Evolutionary conservation across 2,329 filamentous ascomycete genomes (phyloP).

Genomic region (Paecilomyces niveus): DNA sequence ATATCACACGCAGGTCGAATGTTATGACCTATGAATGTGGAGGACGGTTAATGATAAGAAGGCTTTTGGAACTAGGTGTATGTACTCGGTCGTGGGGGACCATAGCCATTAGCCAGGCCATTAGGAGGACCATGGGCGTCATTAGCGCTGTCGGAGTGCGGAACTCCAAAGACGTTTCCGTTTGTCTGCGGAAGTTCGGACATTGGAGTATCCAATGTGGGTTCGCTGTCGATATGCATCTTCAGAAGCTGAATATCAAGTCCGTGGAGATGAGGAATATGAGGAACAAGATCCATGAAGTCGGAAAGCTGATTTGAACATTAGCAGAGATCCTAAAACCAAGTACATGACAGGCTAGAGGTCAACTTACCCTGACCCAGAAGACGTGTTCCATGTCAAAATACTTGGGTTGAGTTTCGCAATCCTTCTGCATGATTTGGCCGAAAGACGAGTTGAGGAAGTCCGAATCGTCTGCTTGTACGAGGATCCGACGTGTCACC

Average conservation of each 20-base stretch:
- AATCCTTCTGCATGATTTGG: constrained; percentile 34
- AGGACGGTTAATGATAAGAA: constrained; percentile 10
- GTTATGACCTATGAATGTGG: neutral
- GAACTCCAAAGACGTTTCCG: constrained; percentile 18
- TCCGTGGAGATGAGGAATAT: constrained; percentile 40
- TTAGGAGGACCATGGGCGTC: constrained; percentile 18
- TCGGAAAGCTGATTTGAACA: constrained; percentile 34
- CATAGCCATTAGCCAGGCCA: constrained; percentile 27
- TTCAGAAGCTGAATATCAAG: constrained; percentile 30
- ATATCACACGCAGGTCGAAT: constrained; percentile 13
- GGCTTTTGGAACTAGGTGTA: constrained; percentile 28
- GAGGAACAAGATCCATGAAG: constrained; percentile 43
- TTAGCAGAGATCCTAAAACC: neutral
- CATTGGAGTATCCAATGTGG: constrained; percentile 11
- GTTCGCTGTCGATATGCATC: constrained; percentile 37
- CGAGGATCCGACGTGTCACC: constrained; percentile 38
- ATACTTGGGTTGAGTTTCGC: constrained; percentile 41
- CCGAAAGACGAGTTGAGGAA: constrained; percentile 29
- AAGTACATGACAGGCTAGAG: neutral
- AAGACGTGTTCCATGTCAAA: constrained; percentile 44
- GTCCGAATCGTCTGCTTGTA: constrained; percentile 34
- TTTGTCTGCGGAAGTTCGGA: constrained; percentile 20
- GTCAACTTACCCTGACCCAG: constrained; percentile 40
- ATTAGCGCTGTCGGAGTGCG: constrained; percentile 11
- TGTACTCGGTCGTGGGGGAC: constrained; percentile 31